A percentile compares a stretch with the other conserved stretches of the same genome.
These are phyloP conservation scores for Trichoderma lentiforme DNA, from an alignment of 2,329 filamentous ascomycete species.

Conservation along the genomic window DNA sequence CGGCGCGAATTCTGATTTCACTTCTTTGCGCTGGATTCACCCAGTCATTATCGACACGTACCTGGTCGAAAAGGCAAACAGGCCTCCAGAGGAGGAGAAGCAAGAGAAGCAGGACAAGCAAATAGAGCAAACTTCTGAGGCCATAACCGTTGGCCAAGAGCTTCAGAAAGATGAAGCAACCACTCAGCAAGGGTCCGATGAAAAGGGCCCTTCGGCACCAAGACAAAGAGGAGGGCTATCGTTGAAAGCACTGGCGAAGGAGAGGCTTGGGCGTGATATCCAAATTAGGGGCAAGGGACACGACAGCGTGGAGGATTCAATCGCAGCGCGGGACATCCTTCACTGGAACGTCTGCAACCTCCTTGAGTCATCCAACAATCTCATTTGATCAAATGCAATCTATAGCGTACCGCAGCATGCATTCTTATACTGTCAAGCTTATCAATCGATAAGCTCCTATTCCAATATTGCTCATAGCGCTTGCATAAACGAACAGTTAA, in stretches of 20 bases:
- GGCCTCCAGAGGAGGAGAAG: conserved; percentile 16
- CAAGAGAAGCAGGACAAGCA: conserved; percentile 20
- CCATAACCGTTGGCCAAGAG: background rate
- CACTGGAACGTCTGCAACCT: conserved; percentile 34
- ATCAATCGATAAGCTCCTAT: background rate
- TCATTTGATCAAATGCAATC: background rate
- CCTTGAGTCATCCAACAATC: background rate
- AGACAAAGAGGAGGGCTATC: conserved; percentile 28
- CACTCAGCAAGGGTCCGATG: background rate
- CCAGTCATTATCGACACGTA: conserved; percentile 43
- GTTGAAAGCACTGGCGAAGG: conserved; percentile 39
- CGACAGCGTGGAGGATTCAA: conserved; percentile 45
- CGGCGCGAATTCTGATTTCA: conserved; percentile 41
- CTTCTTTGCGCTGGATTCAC: conserved; percentile 48
- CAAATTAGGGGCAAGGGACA: conserved; percentile 37
- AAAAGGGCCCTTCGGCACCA: conserved; percentile 14
- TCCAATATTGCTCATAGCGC: background rate
- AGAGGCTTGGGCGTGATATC: conserved; percentile 39
- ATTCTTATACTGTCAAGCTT: background rate
- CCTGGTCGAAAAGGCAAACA: conserved; percentile 29
- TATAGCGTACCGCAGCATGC: background rate
- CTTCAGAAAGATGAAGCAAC: background rate
- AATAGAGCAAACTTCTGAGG: background rate
- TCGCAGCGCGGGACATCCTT: conserved; percentile 41
- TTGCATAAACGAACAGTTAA: background rate